Evolutionary conservation across 306 rosid genomes (phyloP).

Genomic region (Prunus kanzakura): DNA sequence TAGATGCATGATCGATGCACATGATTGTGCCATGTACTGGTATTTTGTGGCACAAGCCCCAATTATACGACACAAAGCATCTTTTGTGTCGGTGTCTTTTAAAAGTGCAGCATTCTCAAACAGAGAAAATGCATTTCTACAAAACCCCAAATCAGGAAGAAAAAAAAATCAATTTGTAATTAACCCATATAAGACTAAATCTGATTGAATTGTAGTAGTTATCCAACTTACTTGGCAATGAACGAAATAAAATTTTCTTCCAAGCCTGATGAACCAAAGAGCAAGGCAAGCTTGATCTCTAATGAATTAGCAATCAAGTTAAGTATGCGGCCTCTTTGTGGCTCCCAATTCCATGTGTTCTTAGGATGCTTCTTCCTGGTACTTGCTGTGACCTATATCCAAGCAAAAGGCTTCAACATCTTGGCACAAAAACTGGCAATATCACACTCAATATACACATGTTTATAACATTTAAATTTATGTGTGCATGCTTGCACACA

Average conservation of each 20-base stretch:
- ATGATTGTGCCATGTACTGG: conserved; percentile 75
- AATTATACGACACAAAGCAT: conserved; percentile 73
- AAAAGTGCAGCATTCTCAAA: conserved; percentile 64
- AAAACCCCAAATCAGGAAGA: conserved; percentile 20
- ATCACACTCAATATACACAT: conserved; percentile 14
- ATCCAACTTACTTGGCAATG: conserved; percentile 61
- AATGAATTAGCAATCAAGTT: conserved; percentile 80
- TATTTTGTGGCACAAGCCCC: conserved; percentile 91
- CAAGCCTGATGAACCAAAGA: conserved; percentile 70
- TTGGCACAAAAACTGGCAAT: neutral
- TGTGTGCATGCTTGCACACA: neutral
- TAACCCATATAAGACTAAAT: neutral
- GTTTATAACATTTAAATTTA: neutral
- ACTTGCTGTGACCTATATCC: conserved; percentile 51
- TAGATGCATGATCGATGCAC: conserved; percentile 86
- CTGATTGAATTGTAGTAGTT: neutral
- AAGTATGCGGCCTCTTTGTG: conserved; percentile 77
- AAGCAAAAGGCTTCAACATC: conserved; percentile 16
- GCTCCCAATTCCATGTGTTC: conserved; percentile 88
- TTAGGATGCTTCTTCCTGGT: conserved; percentile 56
- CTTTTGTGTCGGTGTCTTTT: conserved; percentile 71
- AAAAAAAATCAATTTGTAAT: conserved; percentile 3
- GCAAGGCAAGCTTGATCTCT: conserved; percentile 76
- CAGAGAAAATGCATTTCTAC: conserved; percentile 67
- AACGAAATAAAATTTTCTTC: conserved; percentile 80